Conservation (phyloP, 1,284 basidiomycete species). For the Boletus mariae region DNA sequence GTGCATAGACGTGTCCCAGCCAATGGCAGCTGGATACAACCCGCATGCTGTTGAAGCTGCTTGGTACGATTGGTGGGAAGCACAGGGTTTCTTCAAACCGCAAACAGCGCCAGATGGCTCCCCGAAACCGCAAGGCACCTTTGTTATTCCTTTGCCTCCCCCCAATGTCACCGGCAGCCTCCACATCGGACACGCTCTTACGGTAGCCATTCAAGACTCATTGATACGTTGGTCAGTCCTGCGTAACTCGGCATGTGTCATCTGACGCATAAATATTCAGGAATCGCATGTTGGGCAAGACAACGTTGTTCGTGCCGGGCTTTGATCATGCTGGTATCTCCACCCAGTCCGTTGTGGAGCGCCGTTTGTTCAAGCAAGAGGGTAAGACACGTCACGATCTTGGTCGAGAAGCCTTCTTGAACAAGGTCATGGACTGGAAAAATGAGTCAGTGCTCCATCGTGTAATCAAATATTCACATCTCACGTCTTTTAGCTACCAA, state of each 20-base stretch:
- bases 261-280: slow-evolving; percentile 36
- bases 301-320: slow-evolving; percentile 88
- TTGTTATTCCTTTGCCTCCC: slow-evolving; percentile 90
- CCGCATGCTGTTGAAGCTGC: slow-evolving; percentile 93
- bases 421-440: slow-evolving; percentile 96
- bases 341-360: slow-evolving; percentile 97
- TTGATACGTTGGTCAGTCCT: slow-evolving; percentile 76
- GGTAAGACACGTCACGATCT: slow-evolving; percentile 91
- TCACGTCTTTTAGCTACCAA: slow-evolving; percentile 66
- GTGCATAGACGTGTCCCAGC: slow-evolving; percentile 73
- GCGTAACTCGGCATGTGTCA: background rate
- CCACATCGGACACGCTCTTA: slow-evolving; percentile 96
- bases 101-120: slow-evolving; percentile 58
- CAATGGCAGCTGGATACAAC: slow-evolving; percentile 75
- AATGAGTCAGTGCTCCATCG: slow-evolving; percentile 65
- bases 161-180: slow-evolving; percentile 98
- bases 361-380: slow-evolving; percentile 80
- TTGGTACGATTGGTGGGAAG: slow-evolving; percentile 99
- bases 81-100: slow-evolving; percentile 88
- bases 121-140: slow-evolving; percentile 61
- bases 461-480: background rate
- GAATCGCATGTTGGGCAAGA: slow-evolving; percentile 96
- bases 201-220: slow-evolving; percentile 89
- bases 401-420: slow-evolving; percentile 89
- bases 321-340: slow-evolving; percentile 99